phyloP scores from a whole-genome alignment of 306 rosid species.

The Fagus crenata region DNA sequence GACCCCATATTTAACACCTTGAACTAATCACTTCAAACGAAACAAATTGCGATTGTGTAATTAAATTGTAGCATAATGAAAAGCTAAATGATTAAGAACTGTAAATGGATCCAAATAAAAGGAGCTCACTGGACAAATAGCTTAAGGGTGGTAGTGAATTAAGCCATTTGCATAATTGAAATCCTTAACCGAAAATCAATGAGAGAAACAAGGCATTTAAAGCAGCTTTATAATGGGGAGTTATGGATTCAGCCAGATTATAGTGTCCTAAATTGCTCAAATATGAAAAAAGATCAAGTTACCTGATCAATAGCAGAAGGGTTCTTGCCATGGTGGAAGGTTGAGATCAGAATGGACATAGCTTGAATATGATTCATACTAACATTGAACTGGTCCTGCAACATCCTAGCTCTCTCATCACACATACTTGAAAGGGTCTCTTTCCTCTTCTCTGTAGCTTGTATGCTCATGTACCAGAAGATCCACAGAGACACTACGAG shows the following conservation, averaged over 20 bases:
- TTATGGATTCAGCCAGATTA: conserved; percentile 2
- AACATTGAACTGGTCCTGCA: conserved; percentile 96
- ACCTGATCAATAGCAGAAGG: conserved; percentile 97
- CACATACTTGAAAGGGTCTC: conserved; percentile 88
- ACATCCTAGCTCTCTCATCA: conserved; percentile 95
- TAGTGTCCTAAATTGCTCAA: conserved; percentile 9
- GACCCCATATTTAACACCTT: conserved; percentile 6
- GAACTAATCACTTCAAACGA: neutral
- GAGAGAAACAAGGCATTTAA: conserved; percentile 9
- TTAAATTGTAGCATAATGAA: conserved; percentile 6
- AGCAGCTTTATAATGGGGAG: conserved; percentile 1
- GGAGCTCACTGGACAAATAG: neutral
- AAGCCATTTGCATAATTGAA: conserved; percentile 8
- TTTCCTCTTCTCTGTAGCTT: conserved; percentile 81
- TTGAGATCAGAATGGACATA: conserved; percentile 90
- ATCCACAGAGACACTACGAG: conserved; percentile 52
- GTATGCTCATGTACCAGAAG: conserved; percentile 58
- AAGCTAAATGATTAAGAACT: conserved; percentile 2
- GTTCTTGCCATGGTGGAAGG: conserved; percentile 80
- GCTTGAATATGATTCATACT: conserved; percentile 98
- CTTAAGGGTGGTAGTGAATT: conserved; percentile 12
- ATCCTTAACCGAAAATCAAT: neutral
- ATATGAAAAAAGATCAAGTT: conserved; percentile 29
- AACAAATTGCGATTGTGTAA: neutral
- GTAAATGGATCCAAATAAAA: neutral